Evolutionary conservation across 495 filamentous ascomycete species (phyloP).

Genomic region (Baudoinia panamericana): DNA sequence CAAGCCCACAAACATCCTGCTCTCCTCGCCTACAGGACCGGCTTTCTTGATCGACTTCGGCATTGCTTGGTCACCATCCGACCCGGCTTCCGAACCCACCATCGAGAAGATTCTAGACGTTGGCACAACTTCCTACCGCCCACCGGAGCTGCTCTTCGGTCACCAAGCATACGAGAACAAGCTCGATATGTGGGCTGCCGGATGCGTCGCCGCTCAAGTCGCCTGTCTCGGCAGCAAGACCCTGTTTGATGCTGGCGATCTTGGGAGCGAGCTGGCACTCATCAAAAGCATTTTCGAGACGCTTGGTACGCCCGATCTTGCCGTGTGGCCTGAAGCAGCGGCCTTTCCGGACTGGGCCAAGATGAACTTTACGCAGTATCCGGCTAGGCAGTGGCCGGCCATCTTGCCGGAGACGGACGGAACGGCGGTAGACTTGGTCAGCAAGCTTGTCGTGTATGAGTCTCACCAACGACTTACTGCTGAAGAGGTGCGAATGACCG

Average conservation of each 20-base stretch:
- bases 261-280: constrained; percentile 84
- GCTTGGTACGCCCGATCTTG: constrained; percentile 15
- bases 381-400: constrained; percentile 39
- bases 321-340: constrained; percentile 37
- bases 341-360: constrained; percentile 54
- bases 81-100: constrained; percentile 46
- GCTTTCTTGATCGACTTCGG: constrained; percentile 83
- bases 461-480: constrained; percentile 39
- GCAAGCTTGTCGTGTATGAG: constrained; percentile 44
- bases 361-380: constrained; percentile 45
- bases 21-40: constrained; percentile 52
- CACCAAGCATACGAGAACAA: constrained; percentile 51
- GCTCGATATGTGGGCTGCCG: constrained; percentile 85
- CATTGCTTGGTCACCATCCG: constrained; percentile 64
- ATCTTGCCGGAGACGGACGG: constrained; percentile 39
- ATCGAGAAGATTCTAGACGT: constrained; percentile 76
- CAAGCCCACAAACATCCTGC: constrained; percentile 80
- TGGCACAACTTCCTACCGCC: constrained; percentile 79
- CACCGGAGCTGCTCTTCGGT: constrained; percentile 87
- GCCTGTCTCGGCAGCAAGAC: constrained; percentile 33
- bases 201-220: constrained; percentile 63
- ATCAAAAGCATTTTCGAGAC: constrained; percentile 82
- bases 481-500: too few species aligned
- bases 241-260: constrained; percentile 72
- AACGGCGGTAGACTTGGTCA: constrained; percentile 41